Percentiles rank a stretch among this genome's conserved stretches.
These are phyloP conservation scores for Colletotrichum somersetense DNA, from an alignment of 2,329 filamentous ascomycete species.

Conservation along the genomic window DNA sequence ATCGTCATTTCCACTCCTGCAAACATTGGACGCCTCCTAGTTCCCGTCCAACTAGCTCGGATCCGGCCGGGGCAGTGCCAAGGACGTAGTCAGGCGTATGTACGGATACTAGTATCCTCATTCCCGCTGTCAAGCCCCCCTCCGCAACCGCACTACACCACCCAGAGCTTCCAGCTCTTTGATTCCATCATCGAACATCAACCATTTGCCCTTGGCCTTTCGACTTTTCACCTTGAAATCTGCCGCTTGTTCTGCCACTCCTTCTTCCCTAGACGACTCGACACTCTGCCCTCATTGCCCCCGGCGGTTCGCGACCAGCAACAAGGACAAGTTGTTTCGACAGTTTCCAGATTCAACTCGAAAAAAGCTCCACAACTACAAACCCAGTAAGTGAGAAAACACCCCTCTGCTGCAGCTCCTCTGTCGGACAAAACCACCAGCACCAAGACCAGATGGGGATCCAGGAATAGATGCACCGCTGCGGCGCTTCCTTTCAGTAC, in stretches of 20 bases:
- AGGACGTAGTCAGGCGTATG: neutral
- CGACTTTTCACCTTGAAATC: neutral
- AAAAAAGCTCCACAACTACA: neutral
- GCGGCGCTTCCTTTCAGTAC: neutral
- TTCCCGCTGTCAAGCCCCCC: constrained; percentile 26
- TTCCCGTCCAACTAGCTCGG: constrained; percentile 36
- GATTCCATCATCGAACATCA: neutral
- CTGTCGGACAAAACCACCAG: neutral
- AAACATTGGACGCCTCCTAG: constrained; percentile 41
- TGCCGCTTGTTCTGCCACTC: neutral
- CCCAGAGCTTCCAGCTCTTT: neutral
- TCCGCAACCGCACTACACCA: neutral
- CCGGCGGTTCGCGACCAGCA: neutral
- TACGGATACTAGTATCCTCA: constrained; percentile 19
- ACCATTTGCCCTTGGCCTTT: neutral
- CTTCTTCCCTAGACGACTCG: neutral
- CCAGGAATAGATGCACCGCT: neutral
- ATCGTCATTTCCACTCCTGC: constrained; percentile 41
- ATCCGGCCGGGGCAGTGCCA: constrained; percentile 25
- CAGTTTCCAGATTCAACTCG: neutral
- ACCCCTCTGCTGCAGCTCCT: neutral
- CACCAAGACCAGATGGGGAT: neutral
- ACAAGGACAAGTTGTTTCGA: neutral
- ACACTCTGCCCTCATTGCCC: neutral
- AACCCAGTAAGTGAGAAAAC: neutral